Evolutionary conservation across 371 early-diverging fungal species (phyloP), one percentile per base, ranked within the genome.

Genomic region (Lichtheimia ornata): DNA sequence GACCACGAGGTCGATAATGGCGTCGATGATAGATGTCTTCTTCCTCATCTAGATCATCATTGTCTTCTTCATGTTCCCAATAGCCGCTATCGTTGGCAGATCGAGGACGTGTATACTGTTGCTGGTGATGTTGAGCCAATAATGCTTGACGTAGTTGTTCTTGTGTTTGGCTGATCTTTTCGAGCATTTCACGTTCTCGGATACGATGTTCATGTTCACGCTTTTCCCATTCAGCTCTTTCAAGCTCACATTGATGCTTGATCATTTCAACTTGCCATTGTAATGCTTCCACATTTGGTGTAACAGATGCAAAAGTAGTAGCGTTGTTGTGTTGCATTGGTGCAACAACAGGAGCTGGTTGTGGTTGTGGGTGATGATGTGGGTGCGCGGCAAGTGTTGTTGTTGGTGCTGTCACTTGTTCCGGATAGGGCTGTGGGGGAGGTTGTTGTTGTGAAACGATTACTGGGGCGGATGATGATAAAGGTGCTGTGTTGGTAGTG

Each of bases 91-190:
- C 61, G 18, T 61, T 50, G 17, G 44, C 43, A 43, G 20, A 44
- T 11, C 41, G 7, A 24, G 56, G 44, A 20, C 17, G 41, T 6
- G 15, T 18, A 25, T 13, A 17, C 17, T 61, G 53, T 1, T 30
- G 54, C 7, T 22, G 30, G 0, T 61, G 54, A 14, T 61, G 61
- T 43, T 50, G 18, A 45, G 56, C 53, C 9, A 54, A 45, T 53
- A 67, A 30, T 9, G 68, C 64, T 41, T 56, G 56, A 17, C 53
- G 50, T 15, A 67, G 20, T 52, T 67, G 63, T 14, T 63, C 58
- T 52, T 67, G 68, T 13, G 68, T 61, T 6, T 56, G 53, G 15
- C 43, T 60, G 25, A 67, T 67, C 30, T 67, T 53, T 41, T 63
- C 61, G 13, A 67, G 28, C 63, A 63, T 67, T 56, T 63, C 60